phyloP scores from a whole-genome alignment of 306 rosid species.

The Quercus robur region DNA sequence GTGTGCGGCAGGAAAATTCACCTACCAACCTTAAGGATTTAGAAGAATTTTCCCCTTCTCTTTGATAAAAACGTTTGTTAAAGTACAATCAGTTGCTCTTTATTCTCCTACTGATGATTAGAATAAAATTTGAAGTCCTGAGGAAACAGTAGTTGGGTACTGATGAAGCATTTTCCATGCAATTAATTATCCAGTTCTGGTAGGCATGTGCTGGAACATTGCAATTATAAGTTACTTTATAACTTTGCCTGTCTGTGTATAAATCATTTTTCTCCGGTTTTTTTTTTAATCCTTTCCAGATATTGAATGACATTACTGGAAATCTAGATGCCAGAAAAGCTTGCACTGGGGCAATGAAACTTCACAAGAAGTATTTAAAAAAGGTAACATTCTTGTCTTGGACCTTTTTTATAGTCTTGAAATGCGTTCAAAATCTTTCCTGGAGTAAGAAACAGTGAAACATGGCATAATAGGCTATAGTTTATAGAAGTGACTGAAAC shows the following conservation, averaged over 20 bases:
- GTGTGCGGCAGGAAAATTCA: background rate
- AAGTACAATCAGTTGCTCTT: background rate
- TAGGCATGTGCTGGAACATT: background rate
- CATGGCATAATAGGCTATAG: background rate
- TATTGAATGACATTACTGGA: constrained; percentile 91
- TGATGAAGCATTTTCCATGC: background rate
- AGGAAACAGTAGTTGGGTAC: background rate
- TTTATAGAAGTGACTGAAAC: background rate
- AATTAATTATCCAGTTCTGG: background rate
- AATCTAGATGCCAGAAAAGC: constrained; percentile 94
- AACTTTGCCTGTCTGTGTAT: background rate
- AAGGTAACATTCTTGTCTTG: constrained; percentile 53
- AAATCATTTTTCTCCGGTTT: background rate
- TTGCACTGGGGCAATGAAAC: constrained; percentile 94
- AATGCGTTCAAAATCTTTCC: background rate
- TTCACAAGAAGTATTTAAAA: constrained; percentile 85
- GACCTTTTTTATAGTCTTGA: background rate
- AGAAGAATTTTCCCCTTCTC: background rate
- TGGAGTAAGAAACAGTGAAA: background rate
- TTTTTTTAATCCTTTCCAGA: constrained; percentile 45
- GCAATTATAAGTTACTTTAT: background rate
- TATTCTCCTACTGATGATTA: background rate
- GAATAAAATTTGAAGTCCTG: background rate
- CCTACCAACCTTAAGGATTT: background rate
- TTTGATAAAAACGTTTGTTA: background rate